Conservation (phyloP, 192 early-diverging fungal species). For the Coemansia sp. region DNA sequence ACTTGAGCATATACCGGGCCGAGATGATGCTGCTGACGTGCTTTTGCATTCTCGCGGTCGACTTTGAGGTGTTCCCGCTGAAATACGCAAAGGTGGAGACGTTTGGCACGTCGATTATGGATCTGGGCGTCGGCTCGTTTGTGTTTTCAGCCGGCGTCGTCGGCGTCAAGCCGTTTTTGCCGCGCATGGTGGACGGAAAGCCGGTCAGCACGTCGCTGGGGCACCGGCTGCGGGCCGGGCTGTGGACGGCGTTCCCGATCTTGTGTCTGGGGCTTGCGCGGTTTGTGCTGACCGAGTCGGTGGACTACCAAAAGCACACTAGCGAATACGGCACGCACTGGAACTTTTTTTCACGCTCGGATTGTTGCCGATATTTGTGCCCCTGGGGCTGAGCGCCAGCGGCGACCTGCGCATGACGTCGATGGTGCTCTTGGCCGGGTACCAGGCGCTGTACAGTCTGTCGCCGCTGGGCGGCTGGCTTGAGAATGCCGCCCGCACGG, state of each 20-base stretch:
- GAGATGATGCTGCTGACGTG: conserved; percentile 76
- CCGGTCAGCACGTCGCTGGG: conserved; percentile 17
- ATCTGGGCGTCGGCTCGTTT: conserved; percentile 89
- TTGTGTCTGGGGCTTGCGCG: conserved; percentile 73
- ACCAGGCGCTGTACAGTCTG: conserved; percentile 57
- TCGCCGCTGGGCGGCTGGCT: conserved; percentile 69
- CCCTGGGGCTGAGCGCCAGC: conserved; percentile 55
- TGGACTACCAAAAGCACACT: conserved; percentile 93
- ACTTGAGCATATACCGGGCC: conserved; percentile 69
- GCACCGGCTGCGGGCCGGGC: conserved; percentile 49
- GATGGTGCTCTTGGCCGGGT: conserved; percentile 53
- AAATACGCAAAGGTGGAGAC: conserved; percentile 88
- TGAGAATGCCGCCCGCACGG: conserved; percentile 64
- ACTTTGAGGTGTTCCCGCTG: conserved; percentile 88
- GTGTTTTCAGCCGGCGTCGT: conserved; percentile 90
- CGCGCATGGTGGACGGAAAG: conserved; percentile 22
- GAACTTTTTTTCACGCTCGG: conserved; percentile 99
- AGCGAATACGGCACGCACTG: conserved; percentile 96
- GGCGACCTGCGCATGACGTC: conserved; percentile 57
- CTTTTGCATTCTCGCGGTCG: conserved; percentile 88
- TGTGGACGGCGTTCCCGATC: conserved; percentile 58
- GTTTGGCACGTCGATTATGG: conserved; percentile 92
- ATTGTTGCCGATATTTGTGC: conserved; percentile 74
- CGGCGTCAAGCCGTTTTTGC: conserved; percentile 59
- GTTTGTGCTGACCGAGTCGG: conserved; percentile 65